Base-by-base conservation (phyloP, 1,284 basidiomycete genomes). In the Austroboletus niveus region DNA sequence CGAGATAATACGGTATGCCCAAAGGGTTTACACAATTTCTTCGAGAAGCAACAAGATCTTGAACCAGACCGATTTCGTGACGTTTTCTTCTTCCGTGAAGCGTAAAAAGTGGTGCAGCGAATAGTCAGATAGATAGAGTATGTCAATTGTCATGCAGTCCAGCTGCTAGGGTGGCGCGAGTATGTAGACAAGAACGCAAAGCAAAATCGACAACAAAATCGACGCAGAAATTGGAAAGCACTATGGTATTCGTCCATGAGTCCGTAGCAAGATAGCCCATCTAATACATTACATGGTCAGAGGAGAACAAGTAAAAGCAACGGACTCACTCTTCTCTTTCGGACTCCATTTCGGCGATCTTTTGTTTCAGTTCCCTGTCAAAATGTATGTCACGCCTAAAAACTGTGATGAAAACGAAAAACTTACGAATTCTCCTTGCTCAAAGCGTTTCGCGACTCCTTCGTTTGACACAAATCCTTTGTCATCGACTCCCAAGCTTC, bases 401-500 rank as follows among this genome's bases (percentile, higher is more conserved):
- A 39, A 12, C 22, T 39, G 17, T 4, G 7, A 52, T 2, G 11
- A 2, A 34, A 45, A 11, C 24, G 39, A 41, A 17, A 45, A 48
- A 76, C 88, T 58, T 63, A 91, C 86, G 82, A 80, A 62, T 94
- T 94, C 71, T 94, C 90, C 57, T 82, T 80, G 41, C 78, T 75
- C 17, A 90, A 69, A 24, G 74, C 72, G 63, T 93, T 94, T 51
- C 89, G 78, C n/a, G 77, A 71, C 58, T 86, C 82, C 69, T 93
- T 94, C 20, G 90, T 82, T 55, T 78, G 68, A 57, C 81, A 79
- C 38, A 94, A 72, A 64, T 94, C 89, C 43, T 72, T 72, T 17
- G 82, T 78, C 78, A 94, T 79, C 0, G 86, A 85, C 12, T 73
- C 68, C 80, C 87, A 91, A 2, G 90, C 89, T 60, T 92, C 88